Percentiles rank a stretch among this genome's conserved stretches.
These are phyloP conservation scores for Nicotiana paniculata DNA, from an alignment of 257 asterid genomes.

Conservation along the genomic window DNA sequence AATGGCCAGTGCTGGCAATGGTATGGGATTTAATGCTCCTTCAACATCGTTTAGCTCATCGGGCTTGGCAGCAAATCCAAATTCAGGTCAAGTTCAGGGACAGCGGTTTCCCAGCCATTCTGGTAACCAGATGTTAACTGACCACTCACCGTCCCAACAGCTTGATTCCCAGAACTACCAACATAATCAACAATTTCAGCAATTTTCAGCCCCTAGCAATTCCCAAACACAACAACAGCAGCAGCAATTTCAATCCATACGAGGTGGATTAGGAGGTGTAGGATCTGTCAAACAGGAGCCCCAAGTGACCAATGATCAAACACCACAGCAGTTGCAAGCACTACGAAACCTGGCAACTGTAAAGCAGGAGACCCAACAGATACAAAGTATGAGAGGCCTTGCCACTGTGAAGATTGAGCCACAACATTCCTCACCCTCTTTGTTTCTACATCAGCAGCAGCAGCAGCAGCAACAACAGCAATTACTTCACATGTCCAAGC, in stretches of 20 bases:
- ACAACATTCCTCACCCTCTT: constrained; percentile 66
- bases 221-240: constrained; percentile 40
- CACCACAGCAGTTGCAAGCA: constrained; percentile 49
- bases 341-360: constrained; percentile 43
- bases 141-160: constrained; percentile 60
- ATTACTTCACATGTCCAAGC: constrained; percentile 49
- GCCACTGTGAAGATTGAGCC: constrained; percentile 71
- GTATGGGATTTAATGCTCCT: constrained; percentile 42
- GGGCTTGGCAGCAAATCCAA: constrained; percentile 25
- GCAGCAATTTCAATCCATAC: constrained; percentile 54
- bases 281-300: constrained; percentile 54
- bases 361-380: constrained; percentile 53
- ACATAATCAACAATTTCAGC: constrained; percentile 53
- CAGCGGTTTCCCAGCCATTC: constrained; percentile 43
- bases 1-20: constrained; percentile 39
- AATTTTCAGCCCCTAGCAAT: constrained; percentile 43
- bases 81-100: constrained; percentile 48
- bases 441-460: constrained; percentile 57
- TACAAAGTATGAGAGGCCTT: constrained; percentile 41
- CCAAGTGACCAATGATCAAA: constrained; percentile 48
- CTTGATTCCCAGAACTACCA: constrained; percentile 38
- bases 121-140: constrained; percentile 43
- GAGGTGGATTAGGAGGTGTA: constrained; percentile 46
- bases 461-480: constrained; percentile 46
- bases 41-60: constrained; percentile 37